Base-by-base conservation (phyloP, 2,329 filamentous ascomycete species). In the Ophiostoma triangulosporum region DNA sequence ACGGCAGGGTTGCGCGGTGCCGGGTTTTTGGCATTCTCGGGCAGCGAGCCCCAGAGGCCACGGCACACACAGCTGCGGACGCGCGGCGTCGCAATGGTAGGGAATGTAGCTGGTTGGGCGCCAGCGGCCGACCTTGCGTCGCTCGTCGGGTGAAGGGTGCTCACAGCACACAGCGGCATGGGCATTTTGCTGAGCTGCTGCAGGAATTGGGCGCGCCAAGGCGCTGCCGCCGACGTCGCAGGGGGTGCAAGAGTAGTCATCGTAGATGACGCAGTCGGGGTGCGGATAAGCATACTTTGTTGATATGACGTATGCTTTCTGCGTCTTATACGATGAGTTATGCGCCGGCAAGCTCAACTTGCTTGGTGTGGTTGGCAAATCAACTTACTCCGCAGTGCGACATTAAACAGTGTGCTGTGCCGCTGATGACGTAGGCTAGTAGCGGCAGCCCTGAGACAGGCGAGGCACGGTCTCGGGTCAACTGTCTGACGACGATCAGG, bases 21-120 rank as follows among this genome's bases (percentile, higher is more conserved):
- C 32, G 78, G 70, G 67, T 93, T 91, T 66, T 83, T 80, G 43
- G 80, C 77, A 68, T 90, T 87, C 51, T 73, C 73, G 4, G 84
- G 83, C 1, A 95, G 72, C 53, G 77, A 75, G 0, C 81, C 83
- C 80, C 86, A 95, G 69, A 95, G 82, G 60, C 89, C 88, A 57
- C 91, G 84, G 69, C 81, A 91, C 62, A 95, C 81, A 68, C 90
- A 93, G 62, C 81, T 89, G 52, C 89, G 80, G 8, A 80, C 84
- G 52, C 87, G 78, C 1, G 81, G 76, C 54, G 58, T 65, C 66
- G 0, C 74, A 71, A 1, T n/a, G 5, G 32, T 43, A 8, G 51
- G 73, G 54, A 43, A 43, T 14, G 38, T 24, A 5, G 38, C 22
- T 24, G 38, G 38, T 6, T 12, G 9, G 11, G 20, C 20, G 6